Evolutionary conservation across 495 filamentous ascomycete species (phyloP).

Genomic region (Durotheca rogersii): DNA sequence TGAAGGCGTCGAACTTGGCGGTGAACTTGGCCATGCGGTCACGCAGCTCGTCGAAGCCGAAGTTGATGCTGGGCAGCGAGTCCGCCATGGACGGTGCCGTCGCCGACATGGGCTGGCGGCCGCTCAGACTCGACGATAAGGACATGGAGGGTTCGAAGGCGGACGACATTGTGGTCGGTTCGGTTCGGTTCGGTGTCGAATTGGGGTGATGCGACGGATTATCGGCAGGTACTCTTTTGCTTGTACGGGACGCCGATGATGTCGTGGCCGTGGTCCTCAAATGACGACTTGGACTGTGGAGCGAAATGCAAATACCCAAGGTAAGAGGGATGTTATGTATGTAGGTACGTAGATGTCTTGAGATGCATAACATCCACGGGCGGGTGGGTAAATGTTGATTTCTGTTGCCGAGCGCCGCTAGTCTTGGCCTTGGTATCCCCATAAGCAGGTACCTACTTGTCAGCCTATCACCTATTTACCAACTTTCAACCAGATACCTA

Average conservation of each 20-base stretch:
- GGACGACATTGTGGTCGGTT: constrained; percentile 56
- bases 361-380: neutral
- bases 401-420: constrained; percentile 33
- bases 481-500: no score
- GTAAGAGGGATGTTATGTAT: no score
- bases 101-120: constrained; percentile 60
- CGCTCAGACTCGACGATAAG: constrained; percentile 68
- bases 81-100: constrained; percentile 61
- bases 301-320: neutral
- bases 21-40: constrained; percentile 95
- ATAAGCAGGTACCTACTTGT: no score
- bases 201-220: no score
- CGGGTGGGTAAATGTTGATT: constrained; percentile 31
- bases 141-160: constrained; percentile 77
- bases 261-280: no score
- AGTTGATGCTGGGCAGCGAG: constrained; percentile 84
- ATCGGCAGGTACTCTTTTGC: no score
- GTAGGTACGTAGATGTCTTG: neutral
- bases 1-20: constrained; percentile 86
- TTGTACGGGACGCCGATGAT: constrained; percentile 10
- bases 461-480: no score
- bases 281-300: neutral
- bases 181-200: neutral
- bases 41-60: constrained; percentile 94
- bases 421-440: neutral